Base-by-base conservation (phyloP, 1,284 basidiomycete genomes). In the Jaminaea rosea region DNA sequence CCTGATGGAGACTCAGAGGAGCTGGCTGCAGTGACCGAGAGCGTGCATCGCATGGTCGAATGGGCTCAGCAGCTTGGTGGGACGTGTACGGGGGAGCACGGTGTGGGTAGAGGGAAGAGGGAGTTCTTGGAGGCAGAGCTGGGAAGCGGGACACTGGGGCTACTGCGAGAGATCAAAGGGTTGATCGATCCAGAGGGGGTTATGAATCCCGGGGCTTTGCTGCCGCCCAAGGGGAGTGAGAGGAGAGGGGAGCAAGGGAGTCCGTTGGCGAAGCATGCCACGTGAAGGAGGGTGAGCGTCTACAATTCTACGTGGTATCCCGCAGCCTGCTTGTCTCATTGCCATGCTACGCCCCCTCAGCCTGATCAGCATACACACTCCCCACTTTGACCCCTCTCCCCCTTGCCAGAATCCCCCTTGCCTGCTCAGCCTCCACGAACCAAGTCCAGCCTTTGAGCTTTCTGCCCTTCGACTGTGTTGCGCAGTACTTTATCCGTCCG, bases 371-470 rank as follows among this genome's bases (percentile, higher is more conserved):
- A 4, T 27, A n/a, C 50, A 52, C 24, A 48, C 59, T 54, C 46
- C 56, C 44, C 50, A 85, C 75, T 7, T 79, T 74, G 34, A 88
- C 78, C 27, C 63, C 73, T 1, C 77, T 75, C 0, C 80, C 83
- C 23, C 76, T 75, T 56, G 83, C 79, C 31, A 88, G 72, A 24
- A 86, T 82, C n/a, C 72, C 74, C 26, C 82, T 78, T 0, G 81
- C 79, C 71, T 88, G 87, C 2, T 76, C 75, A 9, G 81, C 79
- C 52, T 84, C 82, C 6, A 80, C 80, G 72, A 89, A 90, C 86
- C 87, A 90, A 49, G 82, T 80, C 62, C 83, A 79, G 0, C 85
- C 85, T 70, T 90, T 90, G 47, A 76, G 67, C 9, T 68, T 56
- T 15, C 72, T 69, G 1, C 29, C 17, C 27, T 17, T 44, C 6